Evolutionary conservation across 345 rosid species (phyloP).

Genomic region (Noccaea bulbosa): DNA sequence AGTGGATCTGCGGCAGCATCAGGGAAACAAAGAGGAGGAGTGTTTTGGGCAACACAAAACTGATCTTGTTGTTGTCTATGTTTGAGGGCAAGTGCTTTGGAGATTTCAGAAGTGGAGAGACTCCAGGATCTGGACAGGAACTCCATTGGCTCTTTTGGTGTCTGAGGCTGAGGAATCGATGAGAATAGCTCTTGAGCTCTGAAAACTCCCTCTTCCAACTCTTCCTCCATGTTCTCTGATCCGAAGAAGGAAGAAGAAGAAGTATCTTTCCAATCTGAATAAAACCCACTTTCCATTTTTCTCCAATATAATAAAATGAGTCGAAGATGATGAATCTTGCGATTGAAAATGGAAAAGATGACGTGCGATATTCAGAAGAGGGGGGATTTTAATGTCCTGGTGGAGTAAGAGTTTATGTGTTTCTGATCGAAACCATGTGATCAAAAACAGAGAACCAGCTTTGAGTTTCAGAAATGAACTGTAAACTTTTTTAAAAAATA

Average conservation of each 20-base stretch:
- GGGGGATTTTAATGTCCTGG: neutral
- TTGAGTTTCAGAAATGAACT: constrained; percentile 40
- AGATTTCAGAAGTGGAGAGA: constrained; percentile 84
- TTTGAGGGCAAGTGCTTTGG: constrained; percentile 84
- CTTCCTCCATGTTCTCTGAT: constrained; percentile 62
- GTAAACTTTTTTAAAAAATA: constrained; percentile 14
- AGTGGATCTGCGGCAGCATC: constrained; percentile 53
- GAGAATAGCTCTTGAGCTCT: constrained; percentile 50
- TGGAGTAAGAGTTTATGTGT: constrained; percentile 33
- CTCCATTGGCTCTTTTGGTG: constrained; percentile 94
- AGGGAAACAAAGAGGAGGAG: constrained; percentile 40
- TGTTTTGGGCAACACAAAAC: constrained; percentile 41
- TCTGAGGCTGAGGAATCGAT: constrained; percentile 70
- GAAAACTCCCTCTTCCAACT: constrained; percentile 45
- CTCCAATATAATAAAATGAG: neutral
- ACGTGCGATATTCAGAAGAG: constrained; percentile 29
- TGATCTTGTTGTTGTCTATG: constrained; percentile 55
- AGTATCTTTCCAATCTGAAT: constrained; percentile 51
- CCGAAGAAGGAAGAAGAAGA: constrained; percentile 46
- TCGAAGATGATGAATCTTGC: neutral
- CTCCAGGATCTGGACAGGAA: constrained; percentile 94
- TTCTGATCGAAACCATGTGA: constrained; percentile 40
- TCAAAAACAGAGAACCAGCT: constrained; percentile 41
- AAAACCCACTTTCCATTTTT: constrained; percentile 62
- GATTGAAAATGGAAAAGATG: constrained; percentile 25